These are phyloP conservation scores for Syncephalastrum monosporum DNA, from an alignment of 371 early-diverging fungal genomes.

Conservation along the genomic window DNA sequence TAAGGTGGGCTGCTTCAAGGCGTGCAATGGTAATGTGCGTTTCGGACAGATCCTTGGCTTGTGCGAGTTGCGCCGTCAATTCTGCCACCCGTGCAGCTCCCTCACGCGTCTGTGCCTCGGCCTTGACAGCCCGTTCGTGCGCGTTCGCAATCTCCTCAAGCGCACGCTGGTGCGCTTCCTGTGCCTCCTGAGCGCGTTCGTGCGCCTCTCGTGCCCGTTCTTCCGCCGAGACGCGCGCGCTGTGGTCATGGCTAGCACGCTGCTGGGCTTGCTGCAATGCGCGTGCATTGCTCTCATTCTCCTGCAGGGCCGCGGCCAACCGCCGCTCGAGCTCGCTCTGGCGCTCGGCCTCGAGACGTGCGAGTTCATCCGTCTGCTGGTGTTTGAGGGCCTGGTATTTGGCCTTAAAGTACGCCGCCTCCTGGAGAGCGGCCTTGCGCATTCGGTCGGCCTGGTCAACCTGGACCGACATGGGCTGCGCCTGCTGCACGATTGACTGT, in stretches of 20 bases:
- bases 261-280: conserved; percentile 42
- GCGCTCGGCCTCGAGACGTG: conserved; percentile 37
- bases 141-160: conserved; percentile 42
- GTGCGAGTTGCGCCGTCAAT: conserved; percentile 25
- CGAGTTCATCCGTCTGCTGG: conserved; percentile 26
- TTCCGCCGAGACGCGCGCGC: conserved; percentile 40
- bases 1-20: conserved; percentile 58
- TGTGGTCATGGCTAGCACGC: conserved; percentile 46
- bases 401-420: conserved; percentile 58
- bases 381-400: conserved; percentile 40
- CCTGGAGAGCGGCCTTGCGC: conserved; percentile 57
- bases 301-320: conserved; percentile 42
- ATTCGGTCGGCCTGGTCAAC: conserved; percentile 55
- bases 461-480: conserved; percentile 49
- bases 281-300: conserved; percentile 38
- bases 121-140: conserved; percentile 39
- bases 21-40: conserved; percentile 57
- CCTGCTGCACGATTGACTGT: conserved; percentile 49
- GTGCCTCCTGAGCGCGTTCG: conserved; percentile 49
- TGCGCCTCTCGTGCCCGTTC: conserved; percentile 49
- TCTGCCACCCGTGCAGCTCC: conserved; percentile 27
- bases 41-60: conserved; percentile 43
- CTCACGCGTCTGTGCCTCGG: conserved; percentile 49
- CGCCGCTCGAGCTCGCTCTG: conserved; percentile 49
- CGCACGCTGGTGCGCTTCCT: conserved; percentile 47